Base-by-base conservation (phyloP, 1,139 yeast genomes). In the Pichia sp. region DNA sequence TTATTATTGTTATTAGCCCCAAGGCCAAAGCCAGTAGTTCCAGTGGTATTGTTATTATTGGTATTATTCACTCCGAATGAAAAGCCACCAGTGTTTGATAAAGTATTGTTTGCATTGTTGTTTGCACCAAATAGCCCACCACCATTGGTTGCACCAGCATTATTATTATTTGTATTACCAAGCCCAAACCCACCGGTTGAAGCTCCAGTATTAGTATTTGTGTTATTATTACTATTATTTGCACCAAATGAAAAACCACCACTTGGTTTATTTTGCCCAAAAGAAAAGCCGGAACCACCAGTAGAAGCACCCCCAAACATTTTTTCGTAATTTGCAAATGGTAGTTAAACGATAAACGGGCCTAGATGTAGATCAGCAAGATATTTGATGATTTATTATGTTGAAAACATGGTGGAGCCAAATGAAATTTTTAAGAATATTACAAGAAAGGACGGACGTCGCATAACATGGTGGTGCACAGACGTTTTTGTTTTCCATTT, bases 231-330 rank as follows among this genome's bases (percentile, higher is more conserved):
- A 26, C 36, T 41, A 44, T 59, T 60, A 15, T 55, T 85, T 50
- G 42, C 87, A 41, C 76, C 81, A 40, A 77, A 75, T 1, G 73
- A 68, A 36, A 51, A 51, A 1, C 45, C 43, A 16, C 44, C 27
- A 7, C 42, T 48, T 1, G 50, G 30, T 29, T 45, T 40, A 2
- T 55, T 54, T 25, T 37, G 45, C 9, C 46, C 46, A 39, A 43
- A 43, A 13, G 38, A 22, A 39, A 43, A 43, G 9, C 32, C 30
- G 3, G 37, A 25, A 12, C 39, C 30, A 9, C 37, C 34, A 8
- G 41, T 18, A 8, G 42, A 29, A 13, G 44, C 25, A 15, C 40
- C 34, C 5, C 44, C 44, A 35, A 42, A 42, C 44, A 42, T 40
- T 12, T n/a, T 20, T 32, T 6, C 2, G 12, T 9, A 12, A 11